Conservation (phyloP, 257 asterid genomes). For the Handroanthus guayacan region DNA sequence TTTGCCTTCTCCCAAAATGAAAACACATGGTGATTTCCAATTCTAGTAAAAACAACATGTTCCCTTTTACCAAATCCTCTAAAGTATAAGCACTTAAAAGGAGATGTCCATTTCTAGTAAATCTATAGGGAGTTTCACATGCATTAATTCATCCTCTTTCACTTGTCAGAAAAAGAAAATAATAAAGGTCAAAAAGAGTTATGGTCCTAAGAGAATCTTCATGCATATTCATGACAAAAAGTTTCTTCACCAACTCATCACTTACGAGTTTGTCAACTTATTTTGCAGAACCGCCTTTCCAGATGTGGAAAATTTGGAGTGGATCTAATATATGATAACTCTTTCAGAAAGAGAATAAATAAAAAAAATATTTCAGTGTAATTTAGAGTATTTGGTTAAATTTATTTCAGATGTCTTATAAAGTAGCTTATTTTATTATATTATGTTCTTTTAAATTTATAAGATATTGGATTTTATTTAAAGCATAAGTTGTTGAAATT, state of each 20-base stretch:
- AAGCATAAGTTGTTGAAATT: no score
- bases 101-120: conserved; percentile 18
- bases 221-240: conserved; percentile 5
- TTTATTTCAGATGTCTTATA: no score
- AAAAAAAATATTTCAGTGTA: no score
- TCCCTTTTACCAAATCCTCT: conserved; percentile 25
- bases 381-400: no score
- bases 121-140: conserved; percentile 27
- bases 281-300: not conserved
- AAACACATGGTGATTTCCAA: conserved; percentile 36
- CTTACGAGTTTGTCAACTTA: not conserved
- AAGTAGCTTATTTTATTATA: no score
- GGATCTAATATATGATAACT: no score
- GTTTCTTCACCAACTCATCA: conserved; percentile 27
- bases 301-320: not conserved
- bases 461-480: no score
- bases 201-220: conserved; percentile 24
- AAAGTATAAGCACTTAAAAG: conserved; percentile 1
- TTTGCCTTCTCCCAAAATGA: conserved; percentile 27
- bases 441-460: no score
- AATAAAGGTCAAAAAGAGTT: not conserved
- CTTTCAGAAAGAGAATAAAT: no score
- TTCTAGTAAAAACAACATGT: conserved; percentile 35
- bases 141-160: conserved; percentile 6
- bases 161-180: conserved; percentile 1